Conservation (phyloP, 2,329 filamentous ascomycete genomes). For the Alternaria sp. region DNA sequence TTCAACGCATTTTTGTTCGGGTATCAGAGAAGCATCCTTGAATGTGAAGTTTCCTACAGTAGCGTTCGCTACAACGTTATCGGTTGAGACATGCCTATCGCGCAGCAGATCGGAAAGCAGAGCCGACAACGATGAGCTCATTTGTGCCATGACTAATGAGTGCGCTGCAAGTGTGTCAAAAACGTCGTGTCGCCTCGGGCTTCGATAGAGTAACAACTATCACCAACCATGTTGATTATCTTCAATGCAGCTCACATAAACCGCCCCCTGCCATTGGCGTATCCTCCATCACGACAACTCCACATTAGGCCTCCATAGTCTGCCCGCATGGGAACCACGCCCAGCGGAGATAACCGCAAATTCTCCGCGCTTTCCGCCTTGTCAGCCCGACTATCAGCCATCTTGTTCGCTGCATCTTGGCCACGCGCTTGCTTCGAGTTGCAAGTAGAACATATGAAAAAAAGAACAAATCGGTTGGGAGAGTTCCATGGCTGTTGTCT, state of each 20-base stretch:
- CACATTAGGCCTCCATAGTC: neutral
- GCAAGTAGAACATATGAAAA: neutral
- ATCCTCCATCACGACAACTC: neutral
- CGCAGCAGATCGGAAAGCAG: neutral
- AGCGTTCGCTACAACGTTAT: neutral
- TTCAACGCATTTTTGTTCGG: neutral
- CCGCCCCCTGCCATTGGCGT: neutral
- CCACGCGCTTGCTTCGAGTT: neutral
- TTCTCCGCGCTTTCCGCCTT: neutral
- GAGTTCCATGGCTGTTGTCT: neutral
- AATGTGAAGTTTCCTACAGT: too few species aligned
- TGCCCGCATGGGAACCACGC: neutral
- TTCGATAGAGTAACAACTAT: neutral
- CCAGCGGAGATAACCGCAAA: neutral
- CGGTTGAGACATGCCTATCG: constrained; percentile 1
- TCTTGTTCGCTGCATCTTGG: neutral
- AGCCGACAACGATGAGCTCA: neutral
- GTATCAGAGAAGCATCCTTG: neutral
- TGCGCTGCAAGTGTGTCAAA: constrained; percentile 24
- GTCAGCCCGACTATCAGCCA: neutral
- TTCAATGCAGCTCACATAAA: neutral
- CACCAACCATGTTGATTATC: neutral
- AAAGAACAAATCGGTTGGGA: neutral
- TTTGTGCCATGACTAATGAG: constrained; percentile 18
- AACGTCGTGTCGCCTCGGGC: neutral